Conservation (phyloP, 2,329 filamentous ascomycete genomes). For the Leptographium wingfieldii region DNA sequence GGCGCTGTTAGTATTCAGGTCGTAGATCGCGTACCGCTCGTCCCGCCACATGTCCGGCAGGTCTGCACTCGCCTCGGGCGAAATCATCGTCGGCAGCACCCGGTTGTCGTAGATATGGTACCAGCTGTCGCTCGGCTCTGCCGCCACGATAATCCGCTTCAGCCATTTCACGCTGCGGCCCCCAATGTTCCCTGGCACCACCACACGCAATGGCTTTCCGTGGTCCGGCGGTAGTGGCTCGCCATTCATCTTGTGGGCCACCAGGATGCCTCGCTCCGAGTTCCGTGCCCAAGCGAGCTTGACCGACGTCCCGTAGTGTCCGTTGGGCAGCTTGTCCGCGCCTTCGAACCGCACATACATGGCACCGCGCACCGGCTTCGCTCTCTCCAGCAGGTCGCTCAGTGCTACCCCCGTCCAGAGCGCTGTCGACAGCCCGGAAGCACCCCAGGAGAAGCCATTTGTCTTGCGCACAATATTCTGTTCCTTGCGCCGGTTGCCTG, state of each 20-base stretch:
- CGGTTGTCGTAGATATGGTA: constrained; percentile 93
- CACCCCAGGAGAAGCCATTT: constrained; percentile 89
- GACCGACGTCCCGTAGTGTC: constrained; percentile 76
- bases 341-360: constrained; percentile 86
- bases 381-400: constrained; percentile 54
- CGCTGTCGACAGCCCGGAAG: constrained; percentile 75
- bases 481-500: constrained; percentile 84
- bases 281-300: constrained; percentile 86
- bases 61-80: constrained; percentile 65
- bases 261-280: constrained; percentile 68
- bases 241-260: constrained; percentile 87
- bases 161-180: constrained; percentile 91
- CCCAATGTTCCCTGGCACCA: constrained; percentile 85
- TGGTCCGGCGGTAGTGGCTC: constrained; percentile 71
- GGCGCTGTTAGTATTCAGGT: constrained; percentile 77
- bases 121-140: constrained; percentile 77
- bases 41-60: constrained; percentile 73
- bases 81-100: constrained; percentile 75
- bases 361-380: constrained; percentile 55
- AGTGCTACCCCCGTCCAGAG: constrained; percentile 77
- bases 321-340: constrained; percentile 77
- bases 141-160: constrained; percentile 66
- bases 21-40: constrained; percentile 85
- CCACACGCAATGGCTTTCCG: constrained; percentile 67
- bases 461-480: constrained; percentile 84